Base-by-base conservation (phyloP, 176 grass and related monocot genomes). In the Triticum turgidum region DNA sequence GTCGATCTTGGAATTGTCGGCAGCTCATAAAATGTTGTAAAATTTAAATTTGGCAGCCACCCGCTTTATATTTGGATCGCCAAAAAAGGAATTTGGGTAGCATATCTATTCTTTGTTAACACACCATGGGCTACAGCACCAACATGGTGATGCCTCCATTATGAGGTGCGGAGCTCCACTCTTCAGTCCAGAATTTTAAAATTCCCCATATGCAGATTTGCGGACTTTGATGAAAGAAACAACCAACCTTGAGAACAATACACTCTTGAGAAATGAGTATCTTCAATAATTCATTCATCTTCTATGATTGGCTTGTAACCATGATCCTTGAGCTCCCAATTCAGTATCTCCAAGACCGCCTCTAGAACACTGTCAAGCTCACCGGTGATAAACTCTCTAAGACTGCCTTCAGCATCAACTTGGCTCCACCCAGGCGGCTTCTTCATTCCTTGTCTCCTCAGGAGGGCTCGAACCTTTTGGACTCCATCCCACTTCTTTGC, bases 381-480 rank as follows among this genome's bases (percentile, higher is more conserved):
- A 42, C 69, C 32, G 0, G 85, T 85, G 68, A 88, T 39, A 74
- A 85, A 91, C 86, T 88, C 82, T 70, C 9, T 51, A 49, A 68
- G 33, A 84, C n/a, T 22, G 34, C 86, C 82, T 81, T 85, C 77
- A 33, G 83, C 70, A 33, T 88, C 89, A 65, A 88, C 27, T 65
- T 67, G 83, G 51, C 86, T 91, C 85, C 86, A 91, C 29, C 89
- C 85, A 68, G 86, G 85, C 0, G 70, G 82, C 29, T 91, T 91
- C 63, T 65, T 84, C 69, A 58, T 81, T 38, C 89, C 89, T 77
- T 83, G 76, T 15, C 77, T 76, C 82, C 86, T 91, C 89, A 88
- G 85, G 27, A 84, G 61, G 45, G 86, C 71, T 38, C 82, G 86
- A 25, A 91, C 61, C 51, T 65, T 72, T 54, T 83, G 82, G 61